phyloP scores from a whole-genome alignment of 345 rosid species.

The Bruguiera parviflora region DNA sequence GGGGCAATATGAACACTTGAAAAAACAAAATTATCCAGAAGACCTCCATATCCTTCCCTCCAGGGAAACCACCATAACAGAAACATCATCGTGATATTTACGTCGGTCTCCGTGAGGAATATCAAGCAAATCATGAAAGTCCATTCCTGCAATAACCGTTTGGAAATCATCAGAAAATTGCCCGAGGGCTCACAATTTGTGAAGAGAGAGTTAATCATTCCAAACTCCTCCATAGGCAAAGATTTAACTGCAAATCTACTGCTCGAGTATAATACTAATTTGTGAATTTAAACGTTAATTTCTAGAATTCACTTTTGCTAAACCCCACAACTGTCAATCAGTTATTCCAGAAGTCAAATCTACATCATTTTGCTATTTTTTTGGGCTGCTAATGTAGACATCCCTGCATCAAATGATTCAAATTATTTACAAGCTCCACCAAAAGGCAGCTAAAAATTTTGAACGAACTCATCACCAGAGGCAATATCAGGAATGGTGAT shows the following conservation, averaged over 20 bases:
- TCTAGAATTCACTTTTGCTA: no score
- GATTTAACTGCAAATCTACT: no score
- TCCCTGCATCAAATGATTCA: background rate
- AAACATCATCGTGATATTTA: constrained; percentile 94
- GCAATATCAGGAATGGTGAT: no score
- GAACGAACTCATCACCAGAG: background rate
- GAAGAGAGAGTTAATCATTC: background rate
- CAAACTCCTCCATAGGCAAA: background rate
- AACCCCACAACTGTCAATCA: no score
- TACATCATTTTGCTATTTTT: background rate
- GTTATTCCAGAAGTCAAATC: background rate
- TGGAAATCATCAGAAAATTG: constrained; percentile 3
- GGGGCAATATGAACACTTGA: constrained; percentile 16
- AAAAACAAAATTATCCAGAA: constrained; percentile 54
- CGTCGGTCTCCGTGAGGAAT: constrained; percentile 93
- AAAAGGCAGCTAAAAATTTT: background rate
- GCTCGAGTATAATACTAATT: no score
- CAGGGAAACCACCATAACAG: constrained; percentile 93
- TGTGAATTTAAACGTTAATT: no score
- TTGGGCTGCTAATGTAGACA: background rate
- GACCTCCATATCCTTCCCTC: constrained; percentile 99
- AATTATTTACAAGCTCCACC: no score
- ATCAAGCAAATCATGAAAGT: constrained; percentile 86
- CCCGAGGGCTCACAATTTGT: no score
- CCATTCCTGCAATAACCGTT: constrained; percentile 63